These are phyloP conservation scores for Trypanosoma cruzi DNA, from an alignment of 208 protist genomes.

Conservation along the genomic window DNA sequence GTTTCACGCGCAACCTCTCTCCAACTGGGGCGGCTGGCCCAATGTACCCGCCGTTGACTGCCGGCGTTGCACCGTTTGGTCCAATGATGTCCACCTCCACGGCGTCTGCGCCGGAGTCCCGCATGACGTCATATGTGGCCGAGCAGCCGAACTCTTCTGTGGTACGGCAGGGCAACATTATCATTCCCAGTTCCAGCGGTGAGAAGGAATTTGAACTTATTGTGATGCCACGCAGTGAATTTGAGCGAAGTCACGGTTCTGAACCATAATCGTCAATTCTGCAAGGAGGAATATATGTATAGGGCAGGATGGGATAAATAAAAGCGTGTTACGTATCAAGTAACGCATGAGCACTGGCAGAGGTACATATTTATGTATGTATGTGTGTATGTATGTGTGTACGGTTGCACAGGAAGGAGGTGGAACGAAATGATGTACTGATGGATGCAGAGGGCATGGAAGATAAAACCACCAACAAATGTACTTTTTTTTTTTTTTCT, in stretches of 20 bases:
- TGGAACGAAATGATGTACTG: too few species aligned
- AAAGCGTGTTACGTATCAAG: too few species aligned
- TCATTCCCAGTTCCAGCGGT: conserved; percentile 15
- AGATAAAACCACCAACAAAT: too few species aligned
- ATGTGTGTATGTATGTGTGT: too few species aligned
- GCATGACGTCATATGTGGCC: conserved; percentile 23
- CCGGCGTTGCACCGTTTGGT: conserved; percentile 12
- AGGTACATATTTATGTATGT: too few species aligned
- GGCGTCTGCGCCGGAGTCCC: conserved; percentile 13
- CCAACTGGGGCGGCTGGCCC: neutral
- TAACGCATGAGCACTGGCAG: too few species aligned
- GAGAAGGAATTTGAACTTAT: conserved; percentile 28
- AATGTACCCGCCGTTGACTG: conserved; percentile 7
- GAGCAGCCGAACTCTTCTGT: conserved; percentile 2
- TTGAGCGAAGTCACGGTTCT: conserved; percentile 6
- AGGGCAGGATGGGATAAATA: neutral
- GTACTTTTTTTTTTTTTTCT: too few species aligned
- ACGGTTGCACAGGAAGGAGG: too few species aligned
- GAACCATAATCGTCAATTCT: neutral
- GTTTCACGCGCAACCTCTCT: neutral
- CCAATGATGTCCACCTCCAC: neutral
- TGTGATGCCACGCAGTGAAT: conserved; percentile 20
- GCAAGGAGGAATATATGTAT: neutral
- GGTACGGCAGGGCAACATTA: conserved; percentile 9
- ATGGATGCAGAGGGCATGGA: too few species aligned